Percentiles rank a stretch among this genome's conserved stretches.
Evolutionary conservation across 1,284 basidiomycete species (phyloP).

Genomic region (Boletus smithii): DNA sequence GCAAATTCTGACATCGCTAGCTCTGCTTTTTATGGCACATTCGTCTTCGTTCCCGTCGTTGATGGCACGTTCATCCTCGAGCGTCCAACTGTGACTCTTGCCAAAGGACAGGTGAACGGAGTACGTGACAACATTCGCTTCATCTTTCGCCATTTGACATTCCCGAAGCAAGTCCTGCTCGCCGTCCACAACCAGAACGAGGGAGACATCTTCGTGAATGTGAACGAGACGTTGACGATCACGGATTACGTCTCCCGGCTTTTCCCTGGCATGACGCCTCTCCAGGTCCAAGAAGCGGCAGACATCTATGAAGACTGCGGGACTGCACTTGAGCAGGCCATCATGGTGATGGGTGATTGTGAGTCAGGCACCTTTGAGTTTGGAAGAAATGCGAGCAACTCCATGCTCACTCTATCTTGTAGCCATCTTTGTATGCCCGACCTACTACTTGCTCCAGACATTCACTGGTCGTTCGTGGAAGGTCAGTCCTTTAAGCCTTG

Average conservation of each 20-base stretch:
- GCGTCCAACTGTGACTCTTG: conserved; percentile 28
- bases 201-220: conserved; percentile 16
- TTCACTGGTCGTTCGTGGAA: conserved; percentile 24
- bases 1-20: conserved; percentile 17
- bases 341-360: conserved; percentile 23
- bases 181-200: conserved; percentile 19
- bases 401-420: not conserved
- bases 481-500: conserved; percentile 1
- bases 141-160: not conserved
- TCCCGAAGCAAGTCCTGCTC: conserved; percentile 11
- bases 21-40: conserved; percentile 30
- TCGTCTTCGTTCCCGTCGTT: conserved; percentile 32
- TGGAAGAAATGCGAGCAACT: not conserved
- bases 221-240: conserved; percentile 9
- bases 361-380: not conserved
- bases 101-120: conserved; percentile 17
- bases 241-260: conserved; percentile 21
- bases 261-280: conserved; percentile 21
- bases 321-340: conserved; percentile 16
- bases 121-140: not conserved
- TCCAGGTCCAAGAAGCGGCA: conserved; percentile 8
- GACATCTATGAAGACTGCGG: conserved; percentile 15
- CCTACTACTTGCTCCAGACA: conserved; percentile 18
- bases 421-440: conserved; percentile 26
- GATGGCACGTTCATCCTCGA: conserved; percentile 36